Evolutionary conservation across 2,329 filamentous ascomycete species (phyloP).

Genomic region (Exutisphaerella laricina): DNA sequence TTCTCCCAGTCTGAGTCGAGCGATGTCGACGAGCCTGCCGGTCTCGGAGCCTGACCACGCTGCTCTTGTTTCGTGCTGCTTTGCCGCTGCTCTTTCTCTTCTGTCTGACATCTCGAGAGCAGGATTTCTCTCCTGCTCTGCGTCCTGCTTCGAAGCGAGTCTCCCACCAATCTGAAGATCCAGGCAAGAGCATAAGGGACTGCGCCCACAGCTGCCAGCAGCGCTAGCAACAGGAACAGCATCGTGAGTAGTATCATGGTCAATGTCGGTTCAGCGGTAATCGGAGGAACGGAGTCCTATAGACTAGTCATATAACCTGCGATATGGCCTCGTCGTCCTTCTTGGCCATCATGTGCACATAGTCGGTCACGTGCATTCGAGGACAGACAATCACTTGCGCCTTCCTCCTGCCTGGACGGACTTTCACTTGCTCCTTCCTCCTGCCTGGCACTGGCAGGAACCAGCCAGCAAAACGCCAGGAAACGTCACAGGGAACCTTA

Average conservation of each 20-base stretch:
- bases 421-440: too few species aligned
- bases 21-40: slow-evolving; percentile 21
- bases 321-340: not conserved
- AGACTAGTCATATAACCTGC: not conserved
- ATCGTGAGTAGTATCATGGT: slow-evolving; percentile 14
- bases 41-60: slow-evolving; percentile 3
- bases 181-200: slow-evolving; percentile 24
- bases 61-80: slow-evolving; percentile 15
- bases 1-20: slow-evolving; percentile 67
- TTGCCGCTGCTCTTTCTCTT: slow-evolving; percentile 26
- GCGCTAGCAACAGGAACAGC: slow-evolving; percentile 23
- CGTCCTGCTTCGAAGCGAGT: slow-evolving; percentile 27
- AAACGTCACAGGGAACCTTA: slow-evolving; percentile 2
- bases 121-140: slow-evolving; percentile 31
- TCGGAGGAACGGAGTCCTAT: too few species aligned
- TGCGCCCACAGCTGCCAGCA: slow-evolving; percentile 20
- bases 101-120: slow-evolving; percentile 24
- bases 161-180: slow-evolving; percentile 25
- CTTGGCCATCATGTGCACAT: not conserved
- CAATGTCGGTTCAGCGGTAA: too few species aligned
- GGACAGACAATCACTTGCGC: not conserved
- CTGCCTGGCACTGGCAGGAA: too few species aligned
- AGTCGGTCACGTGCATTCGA: not conserved
- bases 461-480: not conserved
- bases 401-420: not conserved